Percentiles rank a stretch among this genome's conserved stretches.
These are phyloP conservation scores for Dothiorella sarmentorum DNA, from an alignment of 2,329 filamentous ascomycete genomes.

Conservation along the genomic window DNA sequence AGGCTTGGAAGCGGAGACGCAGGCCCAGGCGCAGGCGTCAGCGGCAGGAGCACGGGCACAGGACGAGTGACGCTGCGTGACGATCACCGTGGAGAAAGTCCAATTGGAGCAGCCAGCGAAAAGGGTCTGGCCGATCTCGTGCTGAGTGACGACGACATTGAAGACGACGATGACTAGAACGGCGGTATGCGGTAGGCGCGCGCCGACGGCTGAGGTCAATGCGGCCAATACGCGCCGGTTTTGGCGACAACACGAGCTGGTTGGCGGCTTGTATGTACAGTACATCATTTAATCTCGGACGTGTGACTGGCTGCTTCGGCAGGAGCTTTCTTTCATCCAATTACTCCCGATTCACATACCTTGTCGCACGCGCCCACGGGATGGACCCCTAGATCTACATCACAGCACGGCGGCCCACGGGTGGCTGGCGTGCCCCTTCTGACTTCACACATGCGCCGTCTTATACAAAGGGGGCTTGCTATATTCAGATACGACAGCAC, in stretches of 20 bases:
- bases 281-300: background rate
- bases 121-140: constrained; percentile 36
- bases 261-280: background rate
- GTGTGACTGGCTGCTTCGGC: constrained; percentile 4
- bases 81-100: constrained; percentile 12
- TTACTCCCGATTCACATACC: constrained; percentile 5
- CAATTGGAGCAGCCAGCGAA: constrained; percentile 20
- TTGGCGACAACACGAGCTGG: background rate
- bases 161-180: constrained; percentile 29
- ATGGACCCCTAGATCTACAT: constrained; percentile 14
- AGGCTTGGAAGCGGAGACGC: constrained; percentile 29
- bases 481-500: no score
- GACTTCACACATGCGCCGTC: background rate
- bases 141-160: constrained; percentile 48
- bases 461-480: background rate
- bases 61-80: background rate
- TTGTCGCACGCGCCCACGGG: background rate
- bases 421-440: background rate
- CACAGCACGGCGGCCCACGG: background rate
- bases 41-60: background rate
- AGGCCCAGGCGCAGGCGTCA: constrained; percentile 19
- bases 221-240: background rate
- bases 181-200: background rate
- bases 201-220: background rate
- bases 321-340: background rate